phyloP scores from a whole-genome alignment of 306 rosid genomes.

The Trifolium pratense region DNA sequence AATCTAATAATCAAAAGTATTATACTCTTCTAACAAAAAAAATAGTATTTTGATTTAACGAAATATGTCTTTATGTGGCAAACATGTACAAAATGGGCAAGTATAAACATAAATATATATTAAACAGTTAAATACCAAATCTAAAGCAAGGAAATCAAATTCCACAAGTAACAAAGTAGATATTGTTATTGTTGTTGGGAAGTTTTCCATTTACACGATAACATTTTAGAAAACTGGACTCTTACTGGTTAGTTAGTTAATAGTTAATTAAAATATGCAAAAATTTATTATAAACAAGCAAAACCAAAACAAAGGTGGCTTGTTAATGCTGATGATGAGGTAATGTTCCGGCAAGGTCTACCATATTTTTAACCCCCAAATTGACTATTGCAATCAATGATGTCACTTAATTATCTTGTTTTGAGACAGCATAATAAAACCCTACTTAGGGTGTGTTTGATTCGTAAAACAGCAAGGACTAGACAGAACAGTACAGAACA shows the following conservation, averaged over 20 bases:
- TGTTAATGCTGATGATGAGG: slow-evolving; percentile 52
- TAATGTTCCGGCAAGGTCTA: slow-evolving; percentile 43
- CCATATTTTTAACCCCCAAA: slow-evolving; percentile 53
- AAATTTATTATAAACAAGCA: not conserved
- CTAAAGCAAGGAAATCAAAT: slow-evolving; percentile 44
- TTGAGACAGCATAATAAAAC: not conserved
- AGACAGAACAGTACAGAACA: too few species aligned
- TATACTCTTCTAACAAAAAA: not conserved
- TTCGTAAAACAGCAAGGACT: too few species aligned
- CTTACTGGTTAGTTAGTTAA: slow-evolving; percentile 5
- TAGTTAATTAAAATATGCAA: too few species aligned
- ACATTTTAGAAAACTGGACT: slow-evolving; percentile 7
- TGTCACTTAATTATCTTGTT: slow-evolving; percentile 34
- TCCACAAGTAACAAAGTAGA: slow-evolving; percentile 31
- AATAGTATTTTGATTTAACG: slow-evolving; percentile 32
- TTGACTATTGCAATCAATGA: slow-evolving; percentile 51
- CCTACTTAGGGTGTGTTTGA: too few species aligned
- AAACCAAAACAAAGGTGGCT: slow-evolving; percentile 35
- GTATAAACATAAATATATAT: slow-evolving; percentile 23
- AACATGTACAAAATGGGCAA: slow-evolving; percentile 8
- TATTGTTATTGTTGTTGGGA: slow-evolving; percentile 36
- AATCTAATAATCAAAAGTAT: slow-evolving; percentile 16
- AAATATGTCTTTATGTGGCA: slow-evolving; percentile 21
- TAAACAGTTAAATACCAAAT: slow-evolving; percentile 22
- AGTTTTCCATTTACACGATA: slow-evolving; percentile 40